Evolutionary conservation across 2,329 filamentous ascomycete genomes (phyloP), one percentile per base, ranked within the genome.

Genomic region (Pseudocercospora musae): DNA sequence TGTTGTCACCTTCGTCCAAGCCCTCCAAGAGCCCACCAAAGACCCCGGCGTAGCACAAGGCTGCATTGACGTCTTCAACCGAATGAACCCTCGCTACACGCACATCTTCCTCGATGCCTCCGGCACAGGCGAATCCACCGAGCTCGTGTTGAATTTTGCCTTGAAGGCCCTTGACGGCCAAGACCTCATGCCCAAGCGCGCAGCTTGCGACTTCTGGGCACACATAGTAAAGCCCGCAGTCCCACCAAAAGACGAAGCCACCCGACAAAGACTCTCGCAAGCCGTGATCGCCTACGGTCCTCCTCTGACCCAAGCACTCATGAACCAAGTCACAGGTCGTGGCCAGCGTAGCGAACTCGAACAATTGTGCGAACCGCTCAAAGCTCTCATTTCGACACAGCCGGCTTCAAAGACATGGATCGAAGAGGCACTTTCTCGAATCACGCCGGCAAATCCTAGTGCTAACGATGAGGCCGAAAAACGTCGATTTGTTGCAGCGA

Each of bases 131-230:
- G 60, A 65, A n/a, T 44, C 58, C 25, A 63, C 68, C 0, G 61
- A 63, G 15, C 61, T 58, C 68, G 83, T 92, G 63, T 89, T 96
- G 70, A 77, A 87, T 58, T 93, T 94, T 70, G 84, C 87, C 0
- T 78, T 95, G 11, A 84, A 85, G 68, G 87, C 90, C 7, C 78
- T 96, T 6, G 83, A 87, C 48, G 88, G 88, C 11, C 85, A 82
- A 29, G 91, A 95, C 62, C 87, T 89, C 0, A 78, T 96, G 9
- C 89, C 90, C 0, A 96, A 95, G 76, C 84, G 84, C 29, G 85
- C 89, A 2, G 85, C 91, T 1, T 85, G 87, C 8, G 86, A 89
- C 27, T 90, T 96, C 65, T 95, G 91, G 90, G 87, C 89, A 76
- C 68, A 81, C 71, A 74, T 79, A 29, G 76, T 80, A 21, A 73